These are phyloP conservation scores for Botryosphaeria dothidea DNA, from an alignment of 2,329 filamentous ascomycete species.

Conservation along the genomic window DNA sequence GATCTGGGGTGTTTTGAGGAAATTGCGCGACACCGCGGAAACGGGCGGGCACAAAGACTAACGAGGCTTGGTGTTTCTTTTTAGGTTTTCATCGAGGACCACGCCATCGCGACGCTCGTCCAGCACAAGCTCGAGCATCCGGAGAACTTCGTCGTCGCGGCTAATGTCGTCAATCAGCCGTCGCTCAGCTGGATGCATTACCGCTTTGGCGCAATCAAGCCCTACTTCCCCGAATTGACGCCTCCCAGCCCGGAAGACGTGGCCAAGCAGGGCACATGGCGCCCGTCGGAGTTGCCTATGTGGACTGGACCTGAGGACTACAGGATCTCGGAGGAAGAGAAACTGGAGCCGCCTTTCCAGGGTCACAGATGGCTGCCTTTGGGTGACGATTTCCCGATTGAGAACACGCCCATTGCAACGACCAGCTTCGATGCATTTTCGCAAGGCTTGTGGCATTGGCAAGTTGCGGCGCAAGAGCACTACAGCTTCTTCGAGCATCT, in stretches of 20 bases:
- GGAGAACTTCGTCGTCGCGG: conserved; percentile 54
- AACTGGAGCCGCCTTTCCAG: conserved; percentile 36
- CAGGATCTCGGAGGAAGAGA: conserved; percentile 20
- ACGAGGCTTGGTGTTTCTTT: background rate
- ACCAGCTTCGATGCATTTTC: conserved; percentile 51
- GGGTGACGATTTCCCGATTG: conserved; percentile 42
- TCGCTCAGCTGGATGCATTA: conserved; percentile 57
- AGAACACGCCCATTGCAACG: conserved; percentile 49
- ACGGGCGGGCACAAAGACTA: background rate
- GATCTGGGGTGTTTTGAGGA: background rate
- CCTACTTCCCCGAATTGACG: conserved; percentile 54
- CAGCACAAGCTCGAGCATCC: conserved; percentile 55
- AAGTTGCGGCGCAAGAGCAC: conserved; percentile 49
- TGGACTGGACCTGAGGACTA: conserved; percentile 33
- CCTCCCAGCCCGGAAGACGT: conserved; percentile 23
- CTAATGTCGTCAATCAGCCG: conserved; percentile 60
- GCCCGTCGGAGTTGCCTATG: conserved; percentile 39
- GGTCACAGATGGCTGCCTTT: conserved; percentile 56
- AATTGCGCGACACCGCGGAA: background rate
- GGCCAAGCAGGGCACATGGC: conserved; percentile 38
- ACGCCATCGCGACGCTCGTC: conserved; percentile 55
- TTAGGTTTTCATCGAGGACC: conserved; percentile 43
- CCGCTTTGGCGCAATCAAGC: conserved; percentile 53
- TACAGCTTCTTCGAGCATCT: conserved; percentile 38
- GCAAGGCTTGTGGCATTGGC: conserved; percentile 51